phyloP scores from a whole-genome alignment of 305 asterid species.

The Plantago coronopus region DNA sequence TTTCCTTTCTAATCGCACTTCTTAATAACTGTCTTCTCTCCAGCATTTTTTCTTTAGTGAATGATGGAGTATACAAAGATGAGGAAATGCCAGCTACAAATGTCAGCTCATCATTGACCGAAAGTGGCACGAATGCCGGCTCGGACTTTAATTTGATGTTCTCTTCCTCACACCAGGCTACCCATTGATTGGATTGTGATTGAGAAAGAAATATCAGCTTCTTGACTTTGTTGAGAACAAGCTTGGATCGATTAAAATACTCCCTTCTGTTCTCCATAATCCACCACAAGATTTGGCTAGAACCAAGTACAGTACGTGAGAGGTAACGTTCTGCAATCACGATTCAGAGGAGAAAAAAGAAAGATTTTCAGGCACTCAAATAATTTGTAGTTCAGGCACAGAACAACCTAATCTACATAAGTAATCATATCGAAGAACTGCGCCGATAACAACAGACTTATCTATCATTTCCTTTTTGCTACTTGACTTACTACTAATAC shows the following conservation, averaged over 20 bases:
- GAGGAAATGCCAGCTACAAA: slow-evolving; percentile 82
- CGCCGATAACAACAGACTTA: not conserved
- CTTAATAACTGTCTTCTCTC: slow-evolving; percentile 64
- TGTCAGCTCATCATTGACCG: slow-evolving; percentile 91
- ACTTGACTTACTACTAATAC: not conserved
- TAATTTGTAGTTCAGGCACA: slow-evolving; percentile 9
- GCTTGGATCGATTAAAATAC: slow-evolving; percentile 84
- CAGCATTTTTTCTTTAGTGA: slow-evolving; percentile 67
- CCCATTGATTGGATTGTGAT: slow-evolving; percentile 81
- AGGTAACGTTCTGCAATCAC: slow-evolving; percentile 69
- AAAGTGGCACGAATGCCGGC: slow-evolving; percentile 77
- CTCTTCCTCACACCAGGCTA: slow-evolving; percentile 90
- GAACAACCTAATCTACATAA: not conserved
- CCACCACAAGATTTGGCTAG: slow-evolving; percentile 97
- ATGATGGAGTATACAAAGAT: slow-evolving; percentile 74
- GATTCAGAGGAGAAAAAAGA: slow-evolving; percentile 11
- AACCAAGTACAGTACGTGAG: slow-evolving; percentile 80
- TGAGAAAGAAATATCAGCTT: slow-evolving; percentile 83
- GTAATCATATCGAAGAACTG: no score
- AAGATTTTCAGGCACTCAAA: slow-evolving; percentile 6
- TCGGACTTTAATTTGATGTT: slow-evolving; percentile 66
- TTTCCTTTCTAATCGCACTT: slow-evolving; percentile 66
- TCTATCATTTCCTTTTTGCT: not conserved
- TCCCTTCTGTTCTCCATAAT: slow-evolving; percentile 97
- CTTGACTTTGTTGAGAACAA: slow-evolving; percentile 72